Evolutionary conservation across 768 basidiomycete species (phyloP).

Genomic region (Porpolomopsis calyptriformis): DNA sequence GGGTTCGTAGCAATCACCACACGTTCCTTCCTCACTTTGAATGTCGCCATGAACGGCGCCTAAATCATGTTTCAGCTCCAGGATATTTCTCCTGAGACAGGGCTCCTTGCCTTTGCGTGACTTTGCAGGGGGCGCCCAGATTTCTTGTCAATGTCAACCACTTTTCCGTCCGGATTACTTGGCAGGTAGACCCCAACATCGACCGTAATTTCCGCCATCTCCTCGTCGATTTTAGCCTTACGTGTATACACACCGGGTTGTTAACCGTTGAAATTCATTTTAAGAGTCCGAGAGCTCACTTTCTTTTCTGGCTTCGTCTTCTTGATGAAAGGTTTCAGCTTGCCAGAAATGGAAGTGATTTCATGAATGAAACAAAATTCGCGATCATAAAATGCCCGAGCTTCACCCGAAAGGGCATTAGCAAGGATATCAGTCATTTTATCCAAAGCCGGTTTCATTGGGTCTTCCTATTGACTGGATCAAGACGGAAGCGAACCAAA

Average conservation of each 20-base stretch:
- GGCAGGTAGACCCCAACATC: slow-evolving; percentile 96
- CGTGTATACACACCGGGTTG: no score
- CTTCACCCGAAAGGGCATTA: slow-evolving; percentile 76
- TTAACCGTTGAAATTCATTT: no score
- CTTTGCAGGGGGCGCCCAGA: slow-evolving; percentile 94
- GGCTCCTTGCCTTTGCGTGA: slow-evolving; percentile 76
- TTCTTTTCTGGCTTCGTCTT: slow-evolving; percentile 95
- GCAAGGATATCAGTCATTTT: slow-evolving; percentile 73
- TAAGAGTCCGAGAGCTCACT: slow-evolving; percentile 32
- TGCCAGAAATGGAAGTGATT: slow-evolving; percentile 96
- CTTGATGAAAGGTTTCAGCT: slow-evolving; percentile 93
- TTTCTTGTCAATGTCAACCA: slow-evolving; percentile 95
- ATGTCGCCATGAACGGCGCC: slow-evolving; percentile 99
- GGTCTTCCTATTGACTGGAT: slow-evolving; percentile 56
- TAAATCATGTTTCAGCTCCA: slow-evolving; percentile 19
- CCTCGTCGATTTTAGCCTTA: slow-evolving; percentile 97
- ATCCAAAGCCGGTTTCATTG: slow-evolving; percentile 95
- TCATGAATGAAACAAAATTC: slow-evolving; percentile 95
- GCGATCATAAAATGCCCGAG: slow-evolving; percentile 80
- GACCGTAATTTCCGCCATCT: slow-evolving; percentile 92
- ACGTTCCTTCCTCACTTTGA: slow-evolving; percentile 89
- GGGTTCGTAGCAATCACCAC: slow-evolving; percentile 58
- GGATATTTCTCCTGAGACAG: background rate
- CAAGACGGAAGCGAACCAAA: background rate
- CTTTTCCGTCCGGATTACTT: slow-evolving; percentile 92